Evolutionary conservation across 805 yeast species (phyloP), one percentile per base, ranked within the genome.

Genomic region (Ogataea glucozyma): DNA sequence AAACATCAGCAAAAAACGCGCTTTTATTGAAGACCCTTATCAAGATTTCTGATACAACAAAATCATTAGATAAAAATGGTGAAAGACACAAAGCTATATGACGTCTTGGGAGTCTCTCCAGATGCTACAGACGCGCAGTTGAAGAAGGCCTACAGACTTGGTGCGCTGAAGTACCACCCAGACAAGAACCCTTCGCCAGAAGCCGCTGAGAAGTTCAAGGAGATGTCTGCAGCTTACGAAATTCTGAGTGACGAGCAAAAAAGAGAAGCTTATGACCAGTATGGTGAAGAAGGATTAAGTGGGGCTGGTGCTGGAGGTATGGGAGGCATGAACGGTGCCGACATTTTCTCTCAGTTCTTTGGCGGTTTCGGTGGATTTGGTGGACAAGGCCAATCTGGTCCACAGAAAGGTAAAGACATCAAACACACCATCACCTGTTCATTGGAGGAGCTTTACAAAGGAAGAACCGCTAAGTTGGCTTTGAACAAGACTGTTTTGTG

Each of bases 141-240:
- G 63, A 85, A 85, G 66, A 85, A 85, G 60, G 91, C 90, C 21
- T 85, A 85, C 70, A 80, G 91, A 75, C 77, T 83, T 58, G 77
- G 85, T 31, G 95, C 95, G 14, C 73, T 85, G 58, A 85, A 82
- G 59, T 82, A 75, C 66, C 95, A 85, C 64, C 95, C 95, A 52
- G 95, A 85, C 69, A 85, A 85, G 71, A 81, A 81, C 59, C 81
- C 88, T 44, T 74, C 83, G 13, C 89, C 85, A 41, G 98, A 90
- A 66, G 97, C 96, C 12, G 93, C 95, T 40, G 98, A 91, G 62
- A 89, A 87, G 70, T 91, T 91, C 69, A 91, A 91, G 68, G 96
- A 88, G 64, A 76, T 88, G 58, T 82, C 91, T 4, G 79, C 79
- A 47, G 97, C 97, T 6, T 76, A 91, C 64, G 98, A 91, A 67